Conservation (phyloP, 129 eudicot species). For the Deinandra increscens region DNA sequence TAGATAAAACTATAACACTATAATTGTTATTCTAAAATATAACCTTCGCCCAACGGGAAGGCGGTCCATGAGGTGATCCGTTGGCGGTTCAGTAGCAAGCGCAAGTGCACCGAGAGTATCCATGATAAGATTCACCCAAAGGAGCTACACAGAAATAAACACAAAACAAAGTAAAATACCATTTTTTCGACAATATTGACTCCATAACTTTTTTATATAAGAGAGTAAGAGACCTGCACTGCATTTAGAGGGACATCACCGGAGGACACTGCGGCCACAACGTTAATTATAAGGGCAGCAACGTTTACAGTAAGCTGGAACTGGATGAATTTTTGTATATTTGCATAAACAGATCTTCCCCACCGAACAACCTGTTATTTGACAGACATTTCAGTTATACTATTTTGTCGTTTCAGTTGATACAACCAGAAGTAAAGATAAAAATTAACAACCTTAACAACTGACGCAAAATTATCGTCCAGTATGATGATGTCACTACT, state of each 20-base stretch:
- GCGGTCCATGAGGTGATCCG: conserved; percentile 66
- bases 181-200: background rate
- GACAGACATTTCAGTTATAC: background rate
- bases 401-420: background rate
- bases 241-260: conserved; percentile 50
- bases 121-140: conserved; percentile 94
- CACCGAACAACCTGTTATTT: conserved; percentile 26
- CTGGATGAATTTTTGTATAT: conserved; percentile 62
- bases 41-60: conserved; percentile 86
- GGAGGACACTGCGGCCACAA: conserved; percentile 47
- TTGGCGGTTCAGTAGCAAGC: conserved; percentile 84
- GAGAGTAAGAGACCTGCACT: conserved; percentile 33
- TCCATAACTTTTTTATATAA: background rate
- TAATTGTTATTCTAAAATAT: background rate
- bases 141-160: conserved; percentile 73
- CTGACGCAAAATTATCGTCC: conserved; percentile 46
- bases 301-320: conserved; percentile 58
- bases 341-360: conserved; percentile 58
- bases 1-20: background rate
- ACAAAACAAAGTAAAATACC: too few species aligned
- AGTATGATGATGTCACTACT: conserved; percentile 53
- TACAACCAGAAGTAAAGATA: background rate
- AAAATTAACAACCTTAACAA: conserved; percentile 25
- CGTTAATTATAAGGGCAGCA: conserved; percentile 54
- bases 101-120: conserved; percentile 92